Evolutionary conservation across 257 asterid species (phyloP).

Genomic region (Solanum habrochaites): DNA sequence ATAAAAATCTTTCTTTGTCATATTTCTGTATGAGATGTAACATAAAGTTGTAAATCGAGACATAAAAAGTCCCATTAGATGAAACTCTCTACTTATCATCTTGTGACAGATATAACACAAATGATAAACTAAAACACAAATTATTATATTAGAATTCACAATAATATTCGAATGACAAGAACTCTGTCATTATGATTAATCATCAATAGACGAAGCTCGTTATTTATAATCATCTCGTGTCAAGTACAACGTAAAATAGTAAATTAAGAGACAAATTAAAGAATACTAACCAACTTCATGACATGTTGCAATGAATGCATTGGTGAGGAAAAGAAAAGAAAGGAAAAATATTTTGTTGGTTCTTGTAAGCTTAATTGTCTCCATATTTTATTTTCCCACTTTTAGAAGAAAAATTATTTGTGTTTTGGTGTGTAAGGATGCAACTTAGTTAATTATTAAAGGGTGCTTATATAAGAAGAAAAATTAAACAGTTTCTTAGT

Average conservation of each 20-base stretch:
- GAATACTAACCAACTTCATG: conserved; percentile 40
- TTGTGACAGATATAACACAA: background rate
- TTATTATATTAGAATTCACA: too few relatives aligned
- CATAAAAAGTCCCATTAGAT: too few relatives aligned
- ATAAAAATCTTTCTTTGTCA: too few relatives aligned
- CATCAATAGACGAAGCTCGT: background rate
- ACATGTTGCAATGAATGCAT: conserved; percentile 16
- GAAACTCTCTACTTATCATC: background rate
- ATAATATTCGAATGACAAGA: background rate
- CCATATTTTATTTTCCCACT: background rate
- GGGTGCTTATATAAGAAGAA: too few relatives aligned
- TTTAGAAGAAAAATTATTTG: background rate
- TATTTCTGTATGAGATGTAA: too few relatives aligned
- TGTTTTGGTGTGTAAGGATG: too few relatives aligned
- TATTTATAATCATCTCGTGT: background rate
- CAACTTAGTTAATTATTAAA: too few relatives aligned
- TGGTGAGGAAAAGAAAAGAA: conserved; percentile 14
- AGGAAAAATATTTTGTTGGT: background rate
- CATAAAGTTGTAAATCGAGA: too few relatives aligned
- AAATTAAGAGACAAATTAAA: background rate
- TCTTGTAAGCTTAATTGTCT: background rate
- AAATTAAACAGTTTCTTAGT: too few relatives aligned
- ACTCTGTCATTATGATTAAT: background rate
- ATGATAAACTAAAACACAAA: background rate
- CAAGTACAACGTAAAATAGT: background rate